Base-by-base conservation (phyloP, 2,329 filamentous ascomycete genomes). In the Pestalotiopsis sp. region DNA sequence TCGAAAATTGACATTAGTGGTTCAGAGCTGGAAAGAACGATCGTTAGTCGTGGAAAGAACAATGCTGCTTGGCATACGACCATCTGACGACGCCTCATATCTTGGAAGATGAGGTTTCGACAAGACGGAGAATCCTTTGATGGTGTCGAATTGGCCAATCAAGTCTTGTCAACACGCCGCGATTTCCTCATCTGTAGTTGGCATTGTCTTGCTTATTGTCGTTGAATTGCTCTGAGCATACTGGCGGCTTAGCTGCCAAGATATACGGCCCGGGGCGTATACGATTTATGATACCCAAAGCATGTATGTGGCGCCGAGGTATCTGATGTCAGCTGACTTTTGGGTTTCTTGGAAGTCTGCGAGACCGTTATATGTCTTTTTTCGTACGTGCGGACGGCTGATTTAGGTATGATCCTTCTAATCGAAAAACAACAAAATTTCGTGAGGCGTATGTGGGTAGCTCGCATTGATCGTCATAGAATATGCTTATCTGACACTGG, bases 301-400 rank as follows among this genome's bases (percentile, higher is more conserved):
- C 25, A 36, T 52, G 14, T 11, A 59, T 36, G 57, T 59, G 57
- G 57, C 57, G 57, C 27, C n/a, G 23, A 27, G 14, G 14, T 36
- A 27, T 59, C 57, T 59, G 57, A 59, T 27, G 57, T 59, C 23
- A 59, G 57, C 57, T 59, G 57, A 59, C 57, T n/a, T 52, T 9
- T 52, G 45, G 23, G 23, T 36, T 13, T 17, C 25, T 59, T 59
- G 23, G 6, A 12, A 14, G 20, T n/a, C 36, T 59, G 25, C 57
- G 57, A 59, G 25, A 59, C 14, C 17, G 17, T 52, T 52, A 52
- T 17, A 9, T 52, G 17, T 52, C 17, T 23, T 52, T 6, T 12
- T 23, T n/a, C 1, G 17, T 52, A 52, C 45, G 6, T 20, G 20
- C 17, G 14, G 45, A 23, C 9, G 14, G 45, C 45, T 23, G 45